Percentiles rank a stretch among this genome's conserved stretches.
Conservation (phyloP, 306 rosid species). For the Dicorynia guianensis region DNA sequence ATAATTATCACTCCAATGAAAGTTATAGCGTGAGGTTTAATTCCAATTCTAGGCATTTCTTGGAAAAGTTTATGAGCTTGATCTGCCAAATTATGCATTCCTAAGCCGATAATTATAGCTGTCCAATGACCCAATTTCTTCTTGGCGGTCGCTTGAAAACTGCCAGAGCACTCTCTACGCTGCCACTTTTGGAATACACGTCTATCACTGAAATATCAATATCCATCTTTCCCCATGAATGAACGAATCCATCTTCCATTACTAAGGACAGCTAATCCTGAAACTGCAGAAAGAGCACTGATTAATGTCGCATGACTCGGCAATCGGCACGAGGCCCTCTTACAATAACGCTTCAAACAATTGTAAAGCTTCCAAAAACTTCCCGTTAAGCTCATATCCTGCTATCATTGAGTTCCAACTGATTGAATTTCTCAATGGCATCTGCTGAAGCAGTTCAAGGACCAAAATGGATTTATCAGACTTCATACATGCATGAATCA, state of each 20-base stretch:
- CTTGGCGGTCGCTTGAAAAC: slow-evolving; percentile 43
- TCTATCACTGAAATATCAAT: slow-evolving; percentile 61
- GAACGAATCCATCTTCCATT: slow-evolving; percentile 68
- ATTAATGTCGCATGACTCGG: slow-evolving; percentile 59
- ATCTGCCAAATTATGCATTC: slow-evolving; percentile 68
- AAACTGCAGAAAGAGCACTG: slow-evolving; percentile 57
- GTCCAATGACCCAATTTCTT: slow-evolving; percentile 74
- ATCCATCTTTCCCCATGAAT: slow-evolving; percentile 52
- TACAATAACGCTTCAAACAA: slow-evolving; percentile 50
- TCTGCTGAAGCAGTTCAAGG: slow-evolving; percentile 47
- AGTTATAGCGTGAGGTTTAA: slow-evolving; percentile 62
- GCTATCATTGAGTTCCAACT: slow-evolving; percentile 67
- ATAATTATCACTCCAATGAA: slow-evolving; percentile 60
- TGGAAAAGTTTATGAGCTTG: slow-evolving; percentile 55
- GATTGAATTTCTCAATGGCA: slow-evolving; percentile 50
- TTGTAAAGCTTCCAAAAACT: slow-evolving; percentile 50
- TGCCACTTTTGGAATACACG: slow-evolving; percentile 70
- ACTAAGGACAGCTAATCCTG: slow-evolving; percentile 50
- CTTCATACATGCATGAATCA: slow-evolving; percentile 70
- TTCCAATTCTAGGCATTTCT: slow-evolving; percentile 53
- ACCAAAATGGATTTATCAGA: slow-evolving; percentile 50
- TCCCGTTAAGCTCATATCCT: slow-evolving; percentile 58
- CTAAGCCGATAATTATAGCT: slow-evolving; percentile 60
- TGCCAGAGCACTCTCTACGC: slow-evolving; percentile 53
- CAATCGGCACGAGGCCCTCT: slow-evolving; percentile 50